Base-by-base conservation (phyloP, 2,329 filamentous ascomycete species). In the Myriangium duriaei region DNA sequence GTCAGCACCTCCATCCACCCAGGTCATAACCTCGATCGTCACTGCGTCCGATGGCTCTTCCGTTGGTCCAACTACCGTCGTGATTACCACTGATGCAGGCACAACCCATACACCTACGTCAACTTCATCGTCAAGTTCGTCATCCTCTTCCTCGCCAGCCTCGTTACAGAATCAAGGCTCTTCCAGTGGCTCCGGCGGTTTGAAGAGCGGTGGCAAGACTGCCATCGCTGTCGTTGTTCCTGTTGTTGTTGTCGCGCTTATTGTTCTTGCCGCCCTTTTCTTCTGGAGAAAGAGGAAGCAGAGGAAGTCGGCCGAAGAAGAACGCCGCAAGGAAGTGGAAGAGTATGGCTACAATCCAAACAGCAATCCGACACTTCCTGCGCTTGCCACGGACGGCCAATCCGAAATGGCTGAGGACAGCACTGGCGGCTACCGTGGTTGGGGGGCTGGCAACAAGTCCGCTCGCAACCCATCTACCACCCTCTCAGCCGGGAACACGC, bases 341-440 rank as follows among this genome's bases (percentile, higher is more conserved):
- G 91, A 96, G 55, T 96, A 96, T 57, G 80, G 82, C 19, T 96
- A 87, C 67, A 96, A 96, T 58, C 91, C 91, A n/a, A 96, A 96
- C 61, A 79, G 86, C 43, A 87, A 95, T 55, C 85, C 87, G 1
- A 85, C 81, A 1, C 68, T 94, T 10, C 76, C 76, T 5, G 67
- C 69, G 7, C 61, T 68, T 37, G 67, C 72, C 63, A 59, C 53
- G 6, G 74, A 71, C 38, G 63, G 71, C 30, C 34, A 47, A 11
- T 76, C 76, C 49, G 77, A 88, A 56, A 86, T 87, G 79, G 71
- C 75, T 41, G 83, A 94, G 53, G 81, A 85, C 45, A 71, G 72
- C 41, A 71, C 69, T 39, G 72, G 76, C 2, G 88, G 88, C 33
- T 98, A 98, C 63, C 79, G 91, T 48, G 91, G 91, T 48, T 98